Conservation (phyloP, 23 red algal species). For the Gracilaria gracilis region DNA sequence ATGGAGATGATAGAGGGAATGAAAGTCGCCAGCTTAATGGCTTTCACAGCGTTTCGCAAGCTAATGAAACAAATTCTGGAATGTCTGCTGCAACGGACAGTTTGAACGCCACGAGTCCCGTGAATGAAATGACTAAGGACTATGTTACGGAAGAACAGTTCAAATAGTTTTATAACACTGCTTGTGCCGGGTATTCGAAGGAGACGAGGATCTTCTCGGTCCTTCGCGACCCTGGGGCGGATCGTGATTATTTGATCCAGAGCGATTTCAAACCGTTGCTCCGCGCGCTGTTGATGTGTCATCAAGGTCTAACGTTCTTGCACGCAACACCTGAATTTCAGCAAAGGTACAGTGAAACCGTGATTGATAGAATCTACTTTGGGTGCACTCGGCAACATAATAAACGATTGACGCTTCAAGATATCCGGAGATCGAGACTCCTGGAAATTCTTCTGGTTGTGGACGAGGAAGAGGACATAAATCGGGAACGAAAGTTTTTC, state of each 20-base stretch:
- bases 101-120: not conserved
- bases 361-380: slow-evolving; percentile 97
- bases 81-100: not conserved
- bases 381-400: slow-evolving; percentile 71
- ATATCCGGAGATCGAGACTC: slow-evolving; percentile 73
- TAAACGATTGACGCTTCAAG: slow-evolving; percentile 69
- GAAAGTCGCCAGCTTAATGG: slow-evolving; percentile 20
- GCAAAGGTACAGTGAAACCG: slow-evolving; percentile 95
- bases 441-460: slow-evolving; percentile 83
- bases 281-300: slow-evolving; percentile 80
- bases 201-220: slow-evolving; percentile 75
- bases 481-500: slow-evolving; percentile 90
- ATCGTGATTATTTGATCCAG: slow-evolving; percentile 74
- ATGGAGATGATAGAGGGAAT: slow-evolving; percentile 2
- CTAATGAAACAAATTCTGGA: not conserved
- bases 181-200: slow-evolving; percentile 40
- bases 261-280: slow-evolving; percentile 87
- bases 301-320: slow-evolving; percentile 92
- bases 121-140: not conserved
- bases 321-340: slow-evolving; percentile 97
- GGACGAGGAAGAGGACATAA: slow-evolving; percentile 98
- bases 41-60: slow-evolving; percentile 14
- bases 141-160: slow-evolving; percentile 62
- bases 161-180: slow-evolving; percentile 34
- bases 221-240: slow-evolving; percentile 44